Percentiles rank a stretch among this genome's conserved stretches.
These are phyloP conservation scores for Gnomoniopsis smithogilvyi DNA, from an alignment of 2,329 filamentous ascomycete species.

Conservation along the genomic window DNA sequence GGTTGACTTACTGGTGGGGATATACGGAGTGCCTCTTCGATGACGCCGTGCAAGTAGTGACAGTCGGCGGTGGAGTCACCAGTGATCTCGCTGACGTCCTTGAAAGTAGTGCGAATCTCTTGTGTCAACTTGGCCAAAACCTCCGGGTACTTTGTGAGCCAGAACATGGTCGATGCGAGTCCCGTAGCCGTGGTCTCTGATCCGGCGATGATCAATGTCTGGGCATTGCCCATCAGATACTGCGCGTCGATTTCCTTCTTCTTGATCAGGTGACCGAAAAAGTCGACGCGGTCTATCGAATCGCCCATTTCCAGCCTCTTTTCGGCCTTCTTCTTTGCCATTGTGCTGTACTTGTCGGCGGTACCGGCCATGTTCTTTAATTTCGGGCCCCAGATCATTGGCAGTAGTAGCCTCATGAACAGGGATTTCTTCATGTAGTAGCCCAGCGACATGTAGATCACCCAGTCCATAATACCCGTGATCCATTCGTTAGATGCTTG, in stretches of 20 bases:
- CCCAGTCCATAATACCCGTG: constrained; percentile 4
- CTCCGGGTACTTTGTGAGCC: constrained; percentile 25
- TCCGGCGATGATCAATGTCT: constrained; percentile 11
- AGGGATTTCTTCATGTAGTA: not conserved
- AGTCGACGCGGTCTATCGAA: constrained; percentile 1
- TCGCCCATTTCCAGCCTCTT: constrained; percentile 6
- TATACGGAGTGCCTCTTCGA: constrained; percentile 10
- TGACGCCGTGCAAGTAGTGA: constrained; percentile 1
- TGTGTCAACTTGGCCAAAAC: constrained; percentile 26
- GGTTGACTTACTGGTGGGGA: constrained; percentile 10
- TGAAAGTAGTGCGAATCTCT: constrained; percentile 38
- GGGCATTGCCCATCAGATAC: constrained; percentile 7
- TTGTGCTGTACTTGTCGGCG: not conserved
- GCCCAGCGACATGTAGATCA: too few relatives aligned
- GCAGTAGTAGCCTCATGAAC: not conserved
- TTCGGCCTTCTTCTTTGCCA: constrained; percentile 7
- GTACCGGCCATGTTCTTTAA: not conserved
- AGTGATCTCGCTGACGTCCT: constrained; percentile 34
- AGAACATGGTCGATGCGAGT: constrained; percentile 10
- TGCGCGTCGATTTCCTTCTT: constrained; percentile 4
- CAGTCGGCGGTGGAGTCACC: constrained; percentile 4
- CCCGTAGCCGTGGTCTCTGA: constrained; percentile 20
- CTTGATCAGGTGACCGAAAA: constrained; percentile 14
- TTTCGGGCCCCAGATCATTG: not conserved
- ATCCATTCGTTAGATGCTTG: constrained; percentile 9